phyloP scores from a whole-genome alignment of 2,329 filamentous ascomycete genomes.

The Nakataea oryzae region DNA sequence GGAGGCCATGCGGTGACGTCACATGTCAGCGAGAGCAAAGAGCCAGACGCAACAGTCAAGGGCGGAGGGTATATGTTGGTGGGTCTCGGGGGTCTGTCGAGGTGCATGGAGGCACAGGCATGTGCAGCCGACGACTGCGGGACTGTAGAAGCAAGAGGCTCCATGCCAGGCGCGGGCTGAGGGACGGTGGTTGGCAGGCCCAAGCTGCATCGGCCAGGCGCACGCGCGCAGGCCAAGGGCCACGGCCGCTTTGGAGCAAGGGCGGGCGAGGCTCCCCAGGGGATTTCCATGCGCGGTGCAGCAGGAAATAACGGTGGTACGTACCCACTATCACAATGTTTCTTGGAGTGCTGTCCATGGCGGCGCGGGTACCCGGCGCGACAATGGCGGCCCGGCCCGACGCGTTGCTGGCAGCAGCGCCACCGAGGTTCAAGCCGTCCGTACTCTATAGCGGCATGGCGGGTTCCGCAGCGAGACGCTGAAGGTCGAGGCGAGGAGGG shows the following conservation, averaged over 20 bases:
- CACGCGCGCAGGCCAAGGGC: not conserved
- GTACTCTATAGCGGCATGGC: not conserved
- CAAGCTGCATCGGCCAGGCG: not conserved
- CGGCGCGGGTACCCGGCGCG: not conserved
- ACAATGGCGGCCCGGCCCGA: not conserved
- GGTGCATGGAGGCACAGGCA: not conserved
- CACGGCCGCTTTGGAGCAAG: not conserved
- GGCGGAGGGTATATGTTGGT: not conserved
- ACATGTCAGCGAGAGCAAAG: not conserved
- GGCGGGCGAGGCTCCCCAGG: not conserved
- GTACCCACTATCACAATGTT: constrained; percentile 39
- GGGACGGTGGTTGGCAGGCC: too few relatives aligned
- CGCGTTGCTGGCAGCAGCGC: not conserved
- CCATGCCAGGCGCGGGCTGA: too few relatives aligned
- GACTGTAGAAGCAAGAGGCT: not conserved
- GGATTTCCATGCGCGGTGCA: not conserved
- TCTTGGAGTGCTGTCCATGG: constrained; percentile 14
- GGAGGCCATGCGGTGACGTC: not conserved
- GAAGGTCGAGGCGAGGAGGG: not conserved
- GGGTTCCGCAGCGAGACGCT: not conserved
- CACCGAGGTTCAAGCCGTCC: not conserved
- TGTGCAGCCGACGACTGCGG: not conserved
- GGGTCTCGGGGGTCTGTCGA: not conserved
- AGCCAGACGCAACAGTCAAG: not conserved
- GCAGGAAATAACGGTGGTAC: constrained; percentile 6